Conservation (phyloP, 176 grass and related monocot species). For the Hsuehochloa calcarea region DNA sequence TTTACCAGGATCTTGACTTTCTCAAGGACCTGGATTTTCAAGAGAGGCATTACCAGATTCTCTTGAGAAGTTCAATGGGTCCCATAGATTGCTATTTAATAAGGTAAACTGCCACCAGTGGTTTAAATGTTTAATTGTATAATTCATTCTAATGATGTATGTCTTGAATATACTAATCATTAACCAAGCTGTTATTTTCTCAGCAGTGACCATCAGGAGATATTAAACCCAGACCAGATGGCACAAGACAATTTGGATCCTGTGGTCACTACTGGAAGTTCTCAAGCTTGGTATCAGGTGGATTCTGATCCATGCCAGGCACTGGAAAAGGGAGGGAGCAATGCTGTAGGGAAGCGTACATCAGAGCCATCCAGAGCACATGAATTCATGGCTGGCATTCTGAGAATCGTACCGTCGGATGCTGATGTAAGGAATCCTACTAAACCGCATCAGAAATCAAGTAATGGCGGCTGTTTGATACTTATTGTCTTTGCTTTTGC, state of each 20-base stretch:
- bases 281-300: slow-evolving; percentile 26
- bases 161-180: background rate
- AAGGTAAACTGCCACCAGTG: slow-evolving; percentile 39
- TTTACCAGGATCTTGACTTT: slow-evolving; percentile 52
- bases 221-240: slow-evolving; percentile 14
- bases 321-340: slow-evolving; percentile 28
- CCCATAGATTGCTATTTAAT: slow-evolving; percentile 82
- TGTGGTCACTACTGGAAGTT: slow-evolving; percentile 1
- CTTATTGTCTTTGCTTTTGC: slow-evolving; percentile 40
- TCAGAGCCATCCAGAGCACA: slow-evolving; percentile 43
- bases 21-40: slow-evolving; percentile 45
- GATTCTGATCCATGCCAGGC: slow-evolving; percentile 38
- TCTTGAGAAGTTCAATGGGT: slow-evolving; percentile 85
- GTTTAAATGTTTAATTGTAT: slow-evolving; percentile 12
- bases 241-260: slow-evolving; percentile 14
- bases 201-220: slow-evolving; percentile 52
- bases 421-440: slow-evolving; percentile 46
- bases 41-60: slow-evolving; percentile 64
- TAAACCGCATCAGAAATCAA: background rate
- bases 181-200: background rate
- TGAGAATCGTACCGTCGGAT: slow-evolving; percentile 70
- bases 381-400: slow-evolving; percentile 48
- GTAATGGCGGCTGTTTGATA: background rate
- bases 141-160: background rate
- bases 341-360: slow-evolving; percentile 28